Evolutionary conservation across 371 early-diverging fungal species (phyloP).

Genomic region (Mortierella sp.): DNA sequence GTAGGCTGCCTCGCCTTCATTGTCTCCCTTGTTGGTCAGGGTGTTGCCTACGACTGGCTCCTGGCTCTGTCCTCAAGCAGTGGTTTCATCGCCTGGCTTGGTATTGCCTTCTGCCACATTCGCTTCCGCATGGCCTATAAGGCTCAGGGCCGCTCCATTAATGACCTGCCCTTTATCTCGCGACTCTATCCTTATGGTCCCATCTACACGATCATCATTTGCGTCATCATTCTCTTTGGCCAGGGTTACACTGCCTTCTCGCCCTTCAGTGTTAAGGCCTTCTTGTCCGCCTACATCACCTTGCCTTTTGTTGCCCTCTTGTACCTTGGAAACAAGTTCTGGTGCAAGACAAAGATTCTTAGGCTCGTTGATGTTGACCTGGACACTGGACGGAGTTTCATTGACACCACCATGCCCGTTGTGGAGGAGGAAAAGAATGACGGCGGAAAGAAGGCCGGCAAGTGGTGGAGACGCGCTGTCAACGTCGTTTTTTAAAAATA

Average conservation of each 20-base stretch:
- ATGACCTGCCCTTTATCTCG: slow-evolving; percentile 71
- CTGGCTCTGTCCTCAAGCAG: slow-evolving; percentile 74
- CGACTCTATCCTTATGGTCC: slow-evolving; percentile 13
- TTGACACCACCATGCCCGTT: slow-evolving; percentile 7
- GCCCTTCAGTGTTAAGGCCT: slow-evolving; percentile 7
- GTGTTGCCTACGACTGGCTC: slow-evolving; percentile 63
- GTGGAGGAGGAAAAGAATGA: background rate
- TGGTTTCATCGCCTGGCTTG: slow-evolving; percentile 81
- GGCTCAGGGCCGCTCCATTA: slow-evolving; percentile 71
- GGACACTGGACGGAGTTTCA: slow-evolving; percentile 57
- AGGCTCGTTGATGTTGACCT: slow-evolving; percentile 64
- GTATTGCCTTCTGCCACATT: slow-evolving; percentile 77
- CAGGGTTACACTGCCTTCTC: slow-evolving; percentile 13
- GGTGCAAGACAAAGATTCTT: slow-evolving; percentile 58
- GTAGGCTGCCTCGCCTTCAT: slow-evolving; percentile 63
- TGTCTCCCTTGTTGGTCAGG: slow-evolving; percentile 55
- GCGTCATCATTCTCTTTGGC: slow-evolving; percentile 12
- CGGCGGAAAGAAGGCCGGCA: slow-evolving; percentile 11
- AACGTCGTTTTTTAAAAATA: background rate
- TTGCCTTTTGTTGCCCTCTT: slow-evolving; percentile 34
- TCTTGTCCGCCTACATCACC: slow-evolving; percentile 35
- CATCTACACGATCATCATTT: slow-evolving; percentile 16
- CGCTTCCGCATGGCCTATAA: slow-evolving; percentile 82
- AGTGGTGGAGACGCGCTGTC: background rate
- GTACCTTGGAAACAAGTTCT: slow-evolving; percentile 63